Evolutionary conservation across 2,329 filamentous ascomycete genomes (phyloP), one percentile per base, ranked within the genome.

Genomic region (Epicoccum sorghinum): DNA sequence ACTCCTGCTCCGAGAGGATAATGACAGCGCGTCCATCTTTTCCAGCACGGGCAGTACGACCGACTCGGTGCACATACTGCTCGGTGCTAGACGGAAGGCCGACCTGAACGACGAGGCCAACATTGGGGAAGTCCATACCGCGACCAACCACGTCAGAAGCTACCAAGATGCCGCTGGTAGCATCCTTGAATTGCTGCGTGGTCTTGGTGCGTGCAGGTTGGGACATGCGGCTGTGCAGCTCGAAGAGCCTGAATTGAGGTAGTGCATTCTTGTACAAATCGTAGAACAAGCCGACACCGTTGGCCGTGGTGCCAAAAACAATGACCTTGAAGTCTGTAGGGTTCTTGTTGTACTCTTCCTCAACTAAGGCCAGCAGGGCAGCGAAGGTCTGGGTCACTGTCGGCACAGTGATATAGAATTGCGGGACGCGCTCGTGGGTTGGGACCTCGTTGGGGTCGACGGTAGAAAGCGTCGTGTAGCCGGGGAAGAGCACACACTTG

Each of bases 1-100:
- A 75, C 59, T 85, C 82, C 47, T 75, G 74, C 57, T 81, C 63
- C 8, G 80, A 82, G 38, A 85, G 75, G 13, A 85, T 61, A 47
- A 84, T 80, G 51, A 84, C 75, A 10, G 82, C 82, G 35, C 82
- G 79, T 9, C 82, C 82, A 43, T 82, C 78, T 24, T 77, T 78
- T 13, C 72, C 72, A 13, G 72, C 72, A 35, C 72, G 67, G n/a
- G 71, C 79, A 25, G 76, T 78, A 39, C 76, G 73, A 14, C 73
- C 76, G 8, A 78, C 72, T 13, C 76, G 76, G 54, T 79, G 72
- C 27, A 75, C 56, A 40, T 75, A 75, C 57, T 83, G 80, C 48
- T 83, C 82, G 13, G 74, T 75, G 42, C 75, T 78, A 2, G 77
- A 77, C 0, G 82, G 82, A 5, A 83, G 66, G 30, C 81, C 82